Evolutionary conservation across 2,329 filamentous ascomycete species (phyloP), one percentile per base, ranked within the genome.

Genomic region (Penicillium palitans): DNA sequence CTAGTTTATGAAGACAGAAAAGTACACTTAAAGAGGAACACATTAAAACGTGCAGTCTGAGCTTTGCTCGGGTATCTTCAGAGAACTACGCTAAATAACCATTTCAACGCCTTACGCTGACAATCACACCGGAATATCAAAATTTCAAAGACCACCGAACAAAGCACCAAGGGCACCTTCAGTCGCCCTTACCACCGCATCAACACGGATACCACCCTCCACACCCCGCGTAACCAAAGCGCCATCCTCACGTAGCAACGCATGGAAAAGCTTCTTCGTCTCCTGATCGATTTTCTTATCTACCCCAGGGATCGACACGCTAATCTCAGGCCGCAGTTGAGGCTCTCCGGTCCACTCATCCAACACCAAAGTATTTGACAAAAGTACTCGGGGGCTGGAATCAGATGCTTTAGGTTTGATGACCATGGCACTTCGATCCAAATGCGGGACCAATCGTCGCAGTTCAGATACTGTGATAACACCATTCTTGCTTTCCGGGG

Each of bases 321-420:
- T 75, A 27, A 78, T 69, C 50, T 71, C 71, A 2, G 75, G 71
- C 19, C 64, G 62, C n/a, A 78, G 61, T 21, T 72, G 70, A 3
- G 75, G 72, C 55, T 78, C 76, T 37, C 75, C 69, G 19, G 74
- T 75, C 76, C 76, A 78, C 25, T 73, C 67, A 56, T 78, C 74
- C 39, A 78, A 62, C 13, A 50, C 60, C 44, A 78, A 57, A 6
- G 65, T 59, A 57, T 75, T 77, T 12, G 72, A 71, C 17, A 78
- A 55, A 12, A 77, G 66, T 2, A 76, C 59, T 44, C 64, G 60
- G 17, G 63, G 53, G 54, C 41, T 35, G 45, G 27, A 37, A 27
- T 50, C 48, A 45, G 58, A 48, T 0, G 53, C 51, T 12, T 57
- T 61, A 9, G 65, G 59, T 25, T 68, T 63, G 51, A 78, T 68